Conservation (phyloP, 2,329 filamentous ascomycete genomes). For the Colletotrichum cordylinicola region DNA sequence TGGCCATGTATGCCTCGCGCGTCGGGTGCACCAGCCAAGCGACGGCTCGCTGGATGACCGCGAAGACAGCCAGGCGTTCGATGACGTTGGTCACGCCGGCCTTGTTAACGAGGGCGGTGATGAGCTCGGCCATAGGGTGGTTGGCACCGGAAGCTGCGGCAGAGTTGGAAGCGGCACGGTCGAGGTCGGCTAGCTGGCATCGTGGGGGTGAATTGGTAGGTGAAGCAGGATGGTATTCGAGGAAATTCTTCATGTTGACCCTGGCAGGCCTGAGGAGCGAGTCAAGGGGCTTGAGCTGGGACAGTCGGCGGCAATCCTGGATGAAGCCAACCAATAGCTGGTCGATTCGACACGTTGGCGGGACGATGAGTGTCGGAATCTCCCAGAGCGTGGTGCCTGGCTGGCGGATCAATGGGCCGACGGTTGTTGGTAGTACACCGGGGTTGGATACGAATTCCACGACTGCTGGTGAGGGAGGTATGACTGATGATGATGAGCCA, state of each 20-base stretch:
- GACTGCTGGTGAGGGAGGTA: conserved; percentile 25
- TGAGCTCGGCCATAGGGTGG: conserved; percentile 35
- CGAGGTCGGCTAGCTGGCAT: conserved; percentile 18
- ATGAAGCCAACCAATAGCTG: conserved; percentile 39
- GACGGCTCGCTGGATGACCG: conserved; percentile 34
- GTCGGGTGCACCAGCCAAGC: conserved; percentile 36
- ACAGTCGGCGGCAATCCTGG: conserved; percentile 38
- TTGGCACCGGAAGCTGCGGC: background rate
- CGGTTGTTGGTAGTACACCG: conserved; percentile 31
- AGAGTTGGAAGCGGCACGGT: conserved; percentile 18
- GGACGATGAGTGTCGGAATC: conserved; percentile 34
- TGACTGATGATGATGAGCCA: conserved; percentile 10
- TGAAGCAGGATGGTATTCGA: conserved; percentile 31
- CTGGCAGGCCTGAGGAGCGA: conserved; percentile 36
- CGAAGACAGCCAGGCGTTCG: conserved; percentile 37
- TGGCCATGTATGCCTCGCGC: conserved; percentile 30
- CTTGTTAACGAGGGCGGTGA: conserved; percentile 33
- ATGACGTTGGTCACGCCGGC: conserved; percentile 31
- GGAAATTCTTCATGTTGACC: conserved; percentile 37
- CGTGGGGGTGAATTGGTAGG: conserved; percentile 9
- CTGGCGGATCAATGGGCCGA: conserved; percentile 35
- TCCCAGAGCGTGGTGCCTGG: conserved; percentile 33
- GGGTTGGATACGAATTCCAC: conserved; percentile 24
- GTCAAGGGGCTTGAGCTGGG: conserved; percentile 29
- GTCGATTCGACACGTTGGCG: conserved; percentile 37